A percentile compares a stretch with the other conserved stretches of the same genome.
phyloP scores from a whole-genome alignment of 164 flowering plant genomes.

The Aristolochia fimbriata region DNA sequence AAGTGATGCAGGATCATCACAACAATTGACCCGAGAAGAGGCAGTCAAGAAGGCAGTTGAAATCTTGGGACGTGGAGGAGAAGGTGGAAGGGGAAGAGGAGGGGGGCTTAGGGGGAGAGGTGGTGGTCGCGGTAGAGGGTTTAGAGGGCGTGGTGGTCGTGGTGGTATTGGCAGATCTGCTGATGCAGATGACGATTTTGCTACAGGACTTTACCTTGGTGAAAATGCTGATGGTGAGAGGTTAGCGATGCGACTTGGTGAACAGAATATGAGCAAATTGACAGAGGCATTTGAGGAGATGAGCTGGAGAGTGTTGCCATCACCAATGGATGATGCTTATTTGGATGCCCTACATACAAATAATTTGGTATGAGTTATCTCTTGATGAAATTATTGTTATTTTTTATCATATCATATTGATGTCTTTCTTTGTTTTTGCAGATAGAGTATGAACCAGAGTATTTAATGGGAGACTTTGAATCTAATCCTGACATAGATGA shows the following conservation, averaged over 20 bases:
- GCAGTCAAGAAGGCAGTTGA: slow-evolving; percentile 33
- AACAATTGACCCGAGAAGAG: slow-evolving; percentile 31
- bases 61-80: slow-evolving; percentile 22
- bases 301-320: slow-evolving; percentile 40
- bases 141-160: slow-evolving; percentile 15
- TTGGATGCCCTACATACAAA: slow-evolving; percentile 56
- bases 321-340: slow-evolving; percentile 42
- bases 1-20: slow-evolving; percentile 4
- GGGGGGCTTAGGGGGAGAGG: slow-evolving; percentile 18
- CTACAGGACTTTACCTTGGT: slow-evolving; percentile 26
- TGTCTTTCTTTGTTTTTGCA: slow-evolving; percentile 20
- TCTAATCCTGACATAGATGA: slow-evolving; percentile 82
- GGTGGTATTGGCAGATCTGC: slow-evolving; percentile 5
- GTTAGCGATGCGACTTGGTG: slow-evolving; percentile 43
- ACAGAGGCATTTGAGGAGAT: slow-evolving; percentile 53
- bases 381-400: not conserved
- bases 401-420: not conserved
- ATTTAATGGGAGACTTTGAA: slow-evolving; percentile 58
- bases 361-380: slow-evolving; percentile 24
- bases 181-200: slow-evolving; percentile 14
- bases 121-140: slow-evolving; percentile 8
- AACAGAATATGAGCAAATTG: slow-evolving; percentile 38
- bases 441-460: slow-evolving; percentile 89
- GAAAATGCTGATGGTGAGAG: slow-evolving; percentile 55
- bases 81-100: slow-evolving; percentile 23